Evolutionary conservation across 176 grass and related monocot species (phyloP), one percentile per base, ranked within the genome.

Genomic region (Tillandsia leiboldiana): DNA sequence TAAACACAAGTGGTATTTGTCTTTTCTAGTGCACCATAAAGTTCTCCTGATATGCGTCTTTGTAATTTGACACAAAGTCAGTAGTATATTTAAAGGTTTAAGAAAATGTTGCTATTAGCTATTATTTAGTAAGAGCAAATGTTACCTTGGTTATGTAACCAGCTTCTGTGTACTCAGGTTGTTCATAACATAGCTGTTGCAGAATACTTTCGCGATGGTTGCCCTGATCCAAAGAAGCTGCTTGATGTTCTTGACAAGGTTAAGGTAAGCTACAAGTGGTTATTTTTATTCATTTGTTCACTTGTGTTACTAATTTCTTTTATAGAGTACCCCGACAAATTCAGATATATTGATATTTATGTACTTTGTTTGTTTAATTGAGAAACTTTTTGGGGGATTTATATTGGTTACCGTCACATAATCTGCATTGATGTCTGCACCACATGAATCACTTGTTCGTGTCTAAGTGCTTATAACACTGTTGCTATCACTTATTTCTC

Each of bases 101-200:
- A 42, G 33, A 42, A 42, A 42, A 42, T 42, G 33, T 7, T 42
- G 33, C 33, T 42, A 42, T 42, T 42, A 42, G 33, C 33, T 42
- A 42, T 42, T 42, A 42, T 42, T 42, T 61, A 17, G 10, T 18
- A 61, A 61, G 13, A 6, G n/a, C n/a, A 15, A n/a, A 17, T 15
- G 56, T 61, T 18, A 61, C 1, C n/a, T 61, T 18, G 17, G 8
- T 9, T 18, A 15, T 61, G 13, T 61, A 15, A 23, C 22, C 63
- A 74, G 3, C 72, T 51, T 78, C 33, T 69, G 8, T 61, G 54
- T 77, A 77, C 80, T 86, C 79, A 97, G 94, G 79, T 93, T 67
- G 77, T 93, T 66, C 94, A 97, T 79, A 97, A 97, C 70, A 97
- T 97, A 83, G 82, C 82, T 49, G 86, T 97, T 66, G 67, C 94